Base-by-base conservation (phyloP, 805 yeast genomes). In the Candida qinlingensis region DNA sequence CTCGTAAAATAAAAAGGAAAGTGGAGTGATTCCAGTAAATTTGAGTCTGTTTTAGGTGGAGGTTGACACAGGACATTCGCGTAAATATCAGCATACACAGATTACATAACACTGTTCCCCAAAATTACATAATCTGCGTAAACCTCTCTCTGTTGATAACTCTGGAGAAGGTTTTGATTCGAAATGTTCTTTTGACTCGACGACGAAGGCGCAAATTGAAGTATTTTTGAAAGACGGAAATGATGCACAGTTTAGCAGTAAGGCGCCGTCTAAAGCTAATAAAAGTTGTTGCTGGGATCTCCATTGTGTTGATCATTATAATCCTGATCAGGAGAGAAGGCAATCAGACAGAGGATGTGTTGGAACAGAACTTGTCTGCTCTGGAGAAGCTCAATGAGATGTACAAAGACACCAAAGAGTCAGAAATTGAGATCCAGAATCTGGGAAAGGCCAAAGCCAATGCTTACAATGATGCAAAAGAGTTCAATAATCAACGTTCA, bases 301-400 rank as follows among this genome's bases (percentile, higher is more conserved):
- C 43, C 1, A 30, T 39, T 13, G 37, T 25, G 7, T n/a, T 42
- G 19, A 3, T 38, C 25, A 26, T 42, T 7, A n/a, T 42, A 7
- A 7, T 46, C 3, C 34, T 46, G 7, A 9, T 46, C 25, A 46
- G 35, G 35, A 33, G 37, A 28, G 9, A 42, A 8, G 13, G 25
- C 6, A 31, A 25, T 7, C 40, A 42, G n/a, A 33, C 44, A 11
- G 41, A 42, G 19, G 49, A 46, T 34, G 35, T 37, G 5, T n/a
- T 46, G 26, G 40, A 42, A 8, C 40, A 38, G 37, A 46, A 46
- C 31, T 31, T 46, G 9, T 12, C 27, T 5, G 42, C 46, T 25
- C 37, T 46, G n/a, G 38, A 42, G 25, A 31, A 40, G 35, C 40
- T 46, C 7, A 39, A 39, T 29, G 39, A 42, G 6, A 25, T 27